Conservation (phyloP, 2,329 filamentous ascomycete species). For the Aureobasidium melanogenum region DNA sequence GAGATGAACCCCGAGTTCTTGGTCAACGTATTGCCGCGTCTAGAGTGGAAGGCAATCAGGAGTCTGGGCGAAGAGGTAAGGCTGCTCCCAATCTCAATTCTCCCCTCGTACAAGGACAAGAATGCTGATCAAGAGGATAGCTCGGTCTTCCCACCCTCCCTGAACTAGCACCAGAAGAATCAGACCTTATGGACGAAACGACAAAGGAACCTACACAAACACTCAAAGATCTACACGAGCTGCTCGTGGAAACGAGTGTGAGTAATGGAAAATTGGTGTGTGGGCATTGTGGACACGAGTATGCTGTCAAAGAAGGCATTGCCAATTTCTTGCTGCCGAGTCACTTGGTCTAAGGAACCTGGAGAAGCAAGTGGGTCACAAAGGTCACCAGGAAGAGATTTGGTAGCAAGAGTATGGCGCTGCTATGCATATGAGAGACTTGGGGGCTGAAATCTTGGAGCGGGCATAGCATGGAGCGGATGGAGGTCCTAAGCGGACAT, state of each 20-base stretch:
- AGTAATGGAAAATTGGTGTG: constrained; percentile 83
- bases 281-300: constrained; percentile 86
- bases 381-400: not conserved
- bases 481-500: too few relatives aligned
- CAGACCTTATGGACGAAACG: constrained; percentile 31
- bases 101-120: too few relatives aligned
- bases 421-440: not conserved
- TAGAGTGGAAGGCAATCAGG: constrained; percentile 80
- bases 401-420: not conserved
- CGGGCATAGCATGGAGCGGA: too few relatives aligned
- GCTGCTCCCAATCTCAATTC: too few relatives aligned
- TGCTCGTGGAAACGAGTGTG: constrained; percentile 85
- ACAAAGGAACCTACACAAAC: constrained; percentile 57
- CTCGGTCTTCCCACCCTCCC: constrained; percentile 71
- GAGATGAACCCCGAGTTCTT: constrained; percentile 75
- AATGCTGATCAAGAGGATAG: too few relatives aligned
- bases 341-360: constrained; percentile 64
- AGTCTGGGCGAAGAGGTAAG: constrained; percentile 67
- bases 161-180: constrained; percentile 24
- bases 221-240: constrained; percentile 66
- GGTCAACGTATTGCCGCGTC: constrained; percentile 71
- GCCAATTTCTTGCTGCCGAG: constrained; percentile 91
- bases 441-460: too few relatives aligned
- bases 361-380: not conserved
- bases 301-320: constrained; percentile 89